Evolutionary conservation across 2,329 filamentous ascomycete genomes (phyloP).

Genomic region (Colletotrichum phormii): DNA sequence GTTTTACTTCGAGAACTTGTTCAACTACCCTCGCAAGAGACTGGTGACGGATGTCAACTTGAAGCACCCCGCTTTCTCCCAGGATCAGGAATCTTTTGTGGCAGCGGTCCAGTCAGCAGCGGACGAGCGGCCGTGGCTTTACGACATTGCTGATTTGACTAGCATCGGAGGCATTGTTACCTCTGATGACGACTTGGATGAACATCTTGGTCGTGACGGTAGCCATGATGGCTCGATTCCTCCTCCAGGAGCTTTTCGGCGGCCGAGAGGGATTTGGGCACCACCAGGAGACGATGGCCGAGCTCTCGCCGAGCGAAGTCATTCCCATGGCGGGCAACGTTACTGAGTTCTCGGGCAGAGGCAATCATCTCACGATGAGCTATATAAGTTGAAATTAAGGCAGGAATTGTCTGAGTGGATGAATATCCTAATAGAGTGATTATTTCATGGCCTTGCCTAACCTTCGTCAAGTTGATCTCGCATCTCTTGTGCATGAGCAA

Average conservation of each 20-base stretch:
- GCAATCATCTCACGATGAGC: not conserved
- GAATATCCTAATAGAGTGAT: not conserved
- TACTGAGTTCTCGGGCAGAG: not conserved
- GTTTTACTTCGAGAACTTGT: constrained; percentile 59
- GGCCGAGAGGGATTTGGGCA: constrained; percentile 50
- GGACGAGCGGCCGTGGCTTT: constrained; percentile 51
- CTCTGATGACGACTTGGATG: constrained; percentile 51
- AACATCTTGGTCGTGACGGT: constrained; percentile 49
- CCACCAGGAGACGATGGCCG: constrained; percentile 54
- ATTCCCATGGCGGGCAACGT: not conserved
- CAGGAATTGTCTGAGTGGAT: not conserved
- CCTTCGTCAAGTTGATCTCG: not conserved
- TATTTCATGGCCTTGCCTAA: not conserved
- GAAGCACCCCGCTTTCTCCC: constrained; percentile 55
- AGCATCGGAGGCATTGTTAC: constrained; percentile 54
- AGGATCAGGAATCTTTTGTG: constrained; percentile 59
- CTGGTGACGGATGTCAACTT: constrained; percentile 56
- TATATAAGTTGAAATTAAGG: not conserved
- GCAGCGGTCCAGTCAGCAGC: constrained; percentile 51
- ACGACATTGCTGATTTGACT: constrained; percentile 44
- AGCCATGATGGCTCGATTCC: constrained; percentile 51
- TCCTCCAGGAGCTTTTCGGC: constrained; percentile 43
- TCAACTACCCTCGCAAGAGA: constrained; percentile 57
- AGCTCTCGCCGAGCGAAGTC: constrained; percentile 30
- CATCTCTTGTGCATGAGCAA: not conserved